Conservation (phyloP, 202 grass and related monocot genomes). For the Eragrostis tef region DNA sequence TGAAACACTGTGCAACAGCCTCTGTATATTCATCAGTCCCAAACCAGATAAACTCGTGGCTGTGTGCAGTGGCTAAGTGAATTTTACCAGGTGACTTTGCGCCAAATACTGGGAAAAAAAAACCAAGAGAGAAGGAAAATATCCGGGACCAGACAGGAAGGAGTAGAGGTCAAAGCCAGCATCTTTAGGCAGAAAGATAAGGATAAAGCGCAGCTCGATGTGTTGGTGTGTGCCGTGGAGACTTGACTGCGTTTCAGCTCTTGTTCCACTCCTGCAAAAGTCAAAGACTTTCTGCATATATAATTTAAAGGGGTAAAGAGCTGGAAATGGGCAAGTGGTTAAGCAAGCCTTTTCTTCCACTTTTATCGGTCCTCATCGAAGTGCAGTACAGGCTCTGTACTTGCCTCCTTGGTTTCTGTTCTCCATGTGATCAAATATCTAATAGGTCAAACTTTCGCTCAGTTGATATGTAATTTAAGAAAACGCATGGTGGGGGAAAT, state of each 20-base stretch:
- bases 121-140: background rate
- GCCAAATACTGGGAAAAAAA: background rate
- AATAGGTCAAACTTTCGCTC: slow-evolving; percentile 28
- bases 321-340: slow-evolving; percentile 37
- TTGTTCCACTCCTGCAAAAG: slow-evolving; percentile 30
- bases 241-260: slow-evolving; percentile 48
- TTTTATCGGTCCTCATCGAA: slow-evolving; percentile 26
- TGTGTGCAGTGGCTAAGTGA: background rate
- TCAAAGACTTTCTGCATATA: slow-evolving; percentile 30
- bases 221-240: slow-evolving; percentile 48
- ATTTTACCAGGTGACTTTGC: slow-evolving; percentile 11
- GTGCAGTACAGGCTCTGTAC: slow-evolving; percentile 24
- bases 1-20: background rate
- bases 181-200: slow-evolving; percentile 52
- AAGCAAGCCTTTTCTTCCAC: slow-evolving; percentile 34
- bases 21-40: background rate
- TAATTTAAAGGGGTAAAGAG: background rate
- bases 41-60: background rate
- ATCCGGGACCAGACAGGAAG: slow-evolving; percentile 36
- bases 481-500: background rate
- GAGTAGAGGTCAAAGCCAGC: slow-evolving; percentile 44
- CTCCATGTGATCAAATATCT: slow-evolving; percentile 21
- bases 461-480: background rate
- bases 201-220: slow-evolving; percentile 47
- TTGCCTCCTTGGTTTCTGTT: slow-evolving; percentile 22